A percentile compares a stretch with the other conserved stretches of the same genome.
phyloP scores from a whole-genome alignment of 1,139 yeast genomes.

The Debaryomycetaceae sp. region DNA sequence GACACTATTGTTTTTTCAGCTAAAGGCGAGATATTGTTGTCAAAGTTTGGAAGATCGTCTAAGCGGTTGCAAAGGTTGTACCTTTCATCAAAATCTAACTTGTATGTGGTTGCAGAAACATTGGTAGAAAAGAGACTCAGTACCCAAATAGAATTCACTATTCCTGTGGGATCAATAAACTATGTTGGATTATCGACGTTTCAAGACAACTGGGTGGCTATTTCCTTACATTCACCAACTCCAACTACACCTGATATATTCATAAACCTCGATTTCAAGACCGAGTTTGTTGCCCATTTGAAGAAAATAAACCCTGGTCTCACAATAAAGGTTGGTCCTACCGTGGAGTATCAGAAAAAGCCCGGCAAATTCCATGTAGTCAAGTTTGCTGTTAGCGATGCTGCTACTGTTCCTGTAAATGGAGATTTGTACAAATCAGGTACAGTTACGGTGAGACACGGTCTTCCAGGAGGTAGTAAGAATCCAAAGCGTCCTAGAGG shows the following conservation, averaged over 20 bases:
- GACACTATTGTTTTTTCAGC: conserved; percentile 76
- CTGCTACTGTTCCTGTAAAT: conserved; percentile 51
- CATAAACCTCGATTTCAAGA: conserved; percentile 78
- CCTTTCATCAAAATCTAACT: conserved; percentile 57
- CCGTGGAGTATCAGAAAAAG: conserved; percentile 82
- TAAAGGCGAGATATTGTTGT: conserved; percentile 73
- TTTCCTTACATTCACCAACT: conserved; percentile 53
- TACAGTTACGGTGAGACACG: conserved; percentile 76
- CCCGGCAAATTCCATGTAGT: conserved; percentile 80
- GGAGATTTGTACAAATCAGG: conserved; percentile 87
- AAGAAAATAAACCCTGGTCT: conserved; percentile 60
- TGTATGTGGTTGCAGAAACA: conserved; percentile 71
- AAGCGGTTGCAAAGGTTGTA: conserved; percentile 72
- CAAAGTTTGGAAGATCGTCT: conserved; percentile 93
- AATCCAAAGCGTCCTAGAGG: conserved; percentile 72
- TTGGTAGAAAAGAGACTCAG: conserved; percentile 71
- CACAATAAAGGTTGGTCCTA: conserved; percentile 64
- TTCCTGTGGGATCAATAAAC: conserved; percentile 59
- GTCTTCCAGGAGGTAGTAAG: conserved; percentile 67
- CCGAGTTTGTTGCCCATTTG: conserved; percentile 80
- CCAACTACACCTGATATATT: conserved; percentile 72
- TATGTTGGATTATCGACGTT: conserved; percentile 67
- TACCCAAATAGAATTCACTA: conserved; percentile 60
- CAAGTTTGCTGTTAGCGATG: conserved; percentile 58
- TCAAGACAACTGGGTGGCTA: conserved; percentile 93